Base-by-base conservation (phyloP, 352 stramenopile species). In the Phytophthora chlamydospora region DNA sequence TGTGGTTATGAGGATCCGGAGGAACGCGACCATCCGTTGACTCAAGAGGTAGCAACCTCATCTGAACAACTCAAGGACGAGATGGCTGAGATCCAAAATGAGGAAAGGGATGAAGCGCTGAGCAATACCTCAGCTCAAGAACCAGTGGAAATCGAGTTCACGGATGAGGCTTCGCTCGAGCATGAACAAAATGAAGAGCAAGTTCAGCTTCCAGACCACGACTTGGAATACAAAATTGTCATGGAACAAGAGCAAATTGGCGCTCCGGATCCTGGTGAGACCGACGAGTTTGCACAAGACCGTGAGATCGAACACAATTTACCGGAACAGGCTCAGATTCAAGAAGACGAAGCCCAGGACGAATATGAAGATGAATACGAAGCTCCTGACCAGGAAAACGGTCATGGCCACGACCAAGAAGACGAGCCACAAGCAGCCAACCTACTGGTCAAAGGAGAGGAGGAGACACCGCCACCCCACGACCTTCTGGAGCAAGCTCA, bases 311-410 rank as follows among this genome's bases (percentile, higher is more conserved):
- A 51, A 5, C 7, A 17, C 13, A 33, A 43, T 31, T 21, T 44
- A 41, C 8, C 52, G 19, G 17, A 52, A 27, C 16, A 43, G 11
- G 33, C n/a, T 3, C 42, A 38, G 8, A 6, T 3, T 29, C 44
- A 32, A 50, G 21, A 63, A 27, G 36, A 68, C 29, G 43, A 68
- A 52, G 44, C 32, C 0, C 27, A 67, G 36, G 50, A 52, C 17
- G 39, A 50, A 10, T 62, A 66, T 21, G 21, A 69, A 24, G 48
- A 62, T 38, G 39, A 66, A 21, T 61, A 58, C 27, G 65, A 61
- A 48, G 58, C 36, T 7, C 50, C 24, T 34, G 46, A 49, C 36
- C 21, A 42, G 32, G 21, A 56, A 2, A 24, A 40, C 11, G 33
- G 56, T 5, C 39, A 52, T 17, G 35, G 40, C 36, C 7, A 13